Base-by-base conservation (phyloP, 352 stramenopile genomes). In the Pythium folliculosum region DNA sequence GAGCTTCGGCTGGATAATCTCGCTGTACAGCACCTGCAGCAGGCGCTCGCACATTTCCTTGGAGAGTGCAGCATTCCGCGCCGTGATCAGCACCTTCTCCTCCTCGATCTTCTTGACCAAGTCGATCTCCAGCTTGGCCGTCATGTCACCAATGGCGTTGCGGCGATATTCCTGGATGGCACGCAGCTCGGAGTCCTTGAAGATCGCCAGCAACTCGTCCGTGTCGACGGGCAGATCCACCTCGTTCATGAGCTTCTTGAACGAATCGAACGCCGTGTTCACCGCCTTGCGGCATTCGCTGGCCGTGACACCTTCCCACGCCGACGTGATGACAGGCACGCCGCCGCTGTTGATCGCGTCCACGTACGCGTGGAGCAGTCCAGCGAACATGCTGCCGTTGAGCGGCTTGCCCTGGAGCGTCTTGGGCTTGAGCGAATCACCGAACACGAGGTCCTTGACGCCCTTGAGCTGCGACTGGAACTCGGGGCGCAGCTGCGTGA, bases 271-370 rank as follows among this genome's bases (percentile, higher is more conserved):
- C 45, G 85, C 79, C 4, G 51, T 72, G 32, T 69, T 77, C 68
- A 91, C 83, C 9, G 86, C 87, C 67, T 95, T 94, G 30, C 83
- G 82, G 64, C 83, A 92, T 65, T 96, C 86, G 53, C 80, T 91
- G 2, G 78, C 81, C 32, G 86, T 93, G 37, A 96, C 86, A 19
- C 83, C 84, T 56, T 95, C 85, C 90, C 90, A 97, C 14, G 90
- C 90, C 10, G 83, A 94, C 14, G 84, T 90, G 63, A 97, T 96
- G 30, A 93, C 87, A 1, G 90, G 90, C 40, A 96, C 86, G 30
- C 87, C 85, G 27, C 96, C 81, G 72, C 96, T 86, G 77, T 95
- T 95, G 53, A 93, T 91, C 7, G 89, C 87, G 32, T 87, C 82
- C 25, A 96, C 88, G 63, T 96, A 97, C 3, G 86, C 78, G 45